These are phyloP conservation scores for Paracoccidioides lutzii DNA, from an alignment of 2,329 filamentous ascomycete genomes.

Conservation along the genomic window DNA sequence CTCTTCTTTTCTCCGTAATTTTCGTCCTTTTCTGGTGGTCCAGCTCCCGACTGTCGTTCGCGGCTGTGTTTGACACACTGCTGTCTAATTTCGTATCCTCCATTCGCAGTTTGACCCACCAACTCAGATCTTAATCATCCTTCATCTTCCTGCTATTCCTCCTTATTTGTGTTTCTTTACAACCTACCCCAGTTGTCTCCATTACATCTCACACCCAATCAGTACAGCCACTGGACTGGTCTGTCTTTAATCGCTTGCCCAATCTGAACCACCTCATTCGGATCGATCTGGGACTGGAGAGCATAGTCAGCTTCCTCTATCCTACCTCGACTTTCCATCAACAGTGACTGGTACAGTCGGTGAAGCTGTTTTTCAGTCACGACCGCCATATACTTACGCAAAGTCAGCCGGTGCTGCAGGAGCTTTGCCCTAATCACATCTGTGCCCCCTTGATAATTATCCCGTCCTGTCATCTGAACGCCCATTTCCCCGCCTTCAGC, in stretches of 20 bases:
- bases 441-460: conserved; percentile 20
- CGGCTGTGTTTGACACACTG: conserved; percentile 36
- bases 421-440: conserved; percentile 38
- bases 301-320: background rate
- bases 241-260: conserved; percentile 24
- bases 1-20: background rate
- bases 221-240: conserved; percentile 36
- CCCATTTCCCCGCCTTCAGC: background rate
- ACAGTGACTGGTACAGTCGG: conserved; percentile 5
- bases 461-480: background rate
- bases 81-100: conserved; percentile 16
- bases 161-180: conserved; percentile 8
- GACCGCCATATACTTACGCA: conserved; percentile 18
- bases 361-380: conserved; percentile 9
- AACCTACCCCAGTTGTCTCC: conserved; percentile 11
- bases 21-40: conserved; percentile 2
- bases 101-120: conserved; percentile 23
- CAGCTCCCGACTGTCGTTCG: conserved; percentile 12
- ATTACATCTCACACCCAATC: conserved; percentile 15
- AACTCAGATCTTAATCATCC: conserved; percentile 13
- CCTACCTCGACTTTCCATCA: background rate
- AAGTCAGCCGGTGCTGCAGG: conserved; percentile 71
- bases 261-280: conserved; percentile 12
- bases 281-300: background rate
- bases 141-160: conserved; percentile 12